These are phyloP conservation scores for Scedosporium dehoogii DNA, from an alignment of 2,329 filamentous ascomycete genomes.

Conservation along the genomic window DNA sequence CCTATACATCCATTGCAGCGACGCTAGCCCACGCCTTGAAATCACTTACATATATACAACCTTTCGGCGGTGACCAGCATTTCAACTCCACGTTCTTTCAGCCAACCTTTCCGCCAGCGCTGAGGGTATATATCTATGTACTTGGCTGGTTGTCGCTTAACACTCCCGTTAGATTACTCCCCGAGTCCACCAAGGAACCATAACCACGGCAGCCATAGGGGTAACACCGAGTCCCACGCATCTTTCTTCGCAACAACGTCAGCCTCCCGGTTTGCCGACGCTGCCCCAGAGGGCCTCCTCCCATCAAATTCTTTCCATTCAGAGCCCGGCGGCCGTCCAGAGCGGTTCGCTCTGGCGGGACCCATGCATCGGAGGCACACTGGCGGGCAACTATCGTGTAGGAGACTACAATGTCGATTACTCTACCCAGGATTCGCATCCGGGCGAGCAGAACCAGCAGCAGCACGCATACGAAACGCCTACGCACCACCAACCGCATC, in stretches of 20 bases:
- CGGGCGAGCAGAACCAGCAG: slow-evolving; percentile 54
- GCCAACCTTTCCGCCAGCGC: background rate
- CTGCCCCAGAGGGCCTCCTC: slow-evolving; percentile 45
- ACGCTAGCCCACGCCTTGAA: background rate
- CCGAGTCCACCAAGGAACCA: background rate
- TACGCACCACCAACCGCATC: slow-evolving; percentile 18
- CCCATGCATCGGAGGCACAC: slow-evolving; percentile 62
- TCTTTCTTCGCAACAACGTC: slow-evolving; percentile 7
- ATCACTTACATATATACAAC: background rate
- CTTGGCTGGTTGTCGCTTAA: background rate
- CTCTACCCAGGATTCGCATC: slow-evolving; percentile 56
- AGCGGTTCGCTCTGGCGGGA: slow-evolving; percentile 68
- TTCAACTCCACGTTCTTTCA: background rate
- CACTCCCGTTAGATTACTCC: background rate
- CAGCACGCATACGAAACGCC: slow-evolving; percentile 52
- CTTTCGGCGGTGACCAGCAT: background rate
- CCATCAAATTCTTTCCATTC: slow-evolving; percentile 49
- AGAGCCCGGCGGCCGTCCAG: slow-evolving; percentile 60
- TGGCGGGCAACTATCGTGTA: slow-evolving; percentile 66
- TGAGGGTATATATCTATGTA: slow-evolving; percentile 2
- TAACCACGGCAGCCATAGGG: slow-evolving; percentile 5
- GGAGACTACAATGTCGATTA: slow-evolving; percentile 68
- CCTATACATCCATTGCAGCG: background rate
- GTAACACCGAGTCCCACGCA: slow-evolving; percentile 4
- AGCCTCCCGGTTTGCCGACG: slow-evolving; percentile 18